These are phyloP conservation scores for Cucurbita pepo DNA, from an alignment of 306 rosid genomes.

Conservation along the genomic window DNA sequence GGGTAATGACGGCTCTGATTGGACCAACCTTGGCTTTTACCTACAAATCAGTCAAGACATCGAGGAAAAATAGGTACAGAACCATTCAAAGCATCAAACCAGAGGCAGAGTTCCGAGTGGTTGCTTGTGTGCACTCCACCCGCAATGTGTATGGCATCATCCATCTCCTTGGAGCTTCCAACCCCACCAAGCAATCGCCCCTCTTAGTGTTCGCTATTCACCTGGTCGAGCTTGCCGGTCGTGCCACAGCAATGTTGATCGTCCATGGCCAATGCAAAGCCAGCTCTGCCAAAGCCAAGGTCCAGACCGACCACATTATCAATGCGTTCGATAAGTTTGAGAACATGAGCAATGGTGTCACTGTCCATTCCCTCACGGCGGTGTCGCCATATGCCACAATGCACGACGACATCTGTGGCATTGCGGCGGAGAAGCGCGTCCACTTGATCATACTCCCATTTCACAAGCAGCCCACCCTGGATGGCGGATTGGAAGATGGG, in stretches of 20 bases:
- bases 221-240: slow-evolving; percentile 26
- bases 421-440: slow-evolving; percentile 23
- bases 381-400: slow-evolving; percentile 27
- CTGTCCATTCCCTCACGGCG: slow-evolving; percentile 17
- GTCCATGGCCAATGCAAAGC: slow-evolving; percentile 20
- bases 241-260: slow-evolving; percentile 29
- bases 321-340: slow-evolving; percentile 14
- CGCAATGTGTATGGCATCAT: slow-evolving; percentile 18
- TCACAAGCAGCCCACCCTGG: slow-evolving; percentile 7
- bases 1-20: slow-evolving; percentile 15
- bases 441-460: slow-evolving; percentile 20
- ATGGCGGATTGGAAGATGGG: slow-evolving; percentile 15
- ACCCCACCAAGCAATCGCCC: slow-evolving; percentile 22
- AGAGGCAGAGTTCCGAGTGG: slow-evolving; percentile 17
- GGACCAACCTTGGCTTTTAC: slow-evolving; percentile 17
- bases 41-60: slow-evolving; percentile 6
- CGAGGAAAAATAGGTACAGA: slow-evolving; percentile 4
- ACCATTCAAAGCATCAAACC: slow-evolving; percentile 18
- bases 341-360: neutral
- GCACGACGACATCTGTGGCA: slow-evolving; percentile 28
- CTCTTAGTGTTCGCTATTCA: slow-evolving; percentile 18
- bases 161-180: slow-evolving; percentile 21
- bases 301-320: neutral
- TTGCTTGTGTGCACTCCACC: slow-evolving; percentile 21
- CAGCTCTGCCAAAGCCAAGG: neutral